A percentile compares a stretch with the other conserved stretches of the same genome.
phyloP scores from a whole-genome alignment of 805 yeast species.

The Pichia californica region DNA sequence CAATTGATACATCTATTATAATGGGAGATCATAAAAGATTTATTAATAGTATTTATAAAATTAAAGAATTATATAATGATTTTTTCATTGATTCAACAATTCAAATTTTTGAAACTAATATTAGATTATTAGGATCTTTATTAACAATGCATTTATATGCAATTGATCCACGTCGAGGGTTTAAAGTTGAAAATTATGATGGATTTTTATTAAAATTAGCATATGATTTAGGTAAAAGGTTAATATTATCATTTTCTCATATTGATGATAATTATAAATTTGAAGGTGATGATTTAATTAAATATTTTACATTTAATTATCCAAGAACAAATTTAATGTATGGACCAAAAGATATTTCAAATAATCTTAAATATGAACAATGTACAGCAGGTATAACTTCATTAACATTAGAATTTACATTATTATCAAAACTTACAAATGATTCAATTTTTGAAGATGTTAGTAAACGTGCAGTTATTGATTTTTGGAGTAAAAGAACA shows the following conservation, averaged over 20 bases:
- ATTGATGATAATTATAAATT: conserved; percentile 30
- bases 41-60: conserved; percentile 35
- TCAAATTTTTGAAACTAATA: conserved; percentile 84
- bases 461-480: conserved; percentile 57
- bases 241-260: conserved; percentile 63
- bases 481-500: conserved; percentile 64
- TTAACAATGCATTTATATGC: conserved; percentile 74
- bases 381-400: conserved; percentile 87
- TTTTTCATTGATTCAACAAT: conserved; percentile 65
- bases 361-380: conserved; percentile 49
- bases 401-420: conserved; percentile 72
- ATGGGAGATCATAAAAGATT: conserved; percentile 59
- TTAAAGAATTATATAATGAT: conserved; percentile 31
- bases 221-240: conserved; percentile 62
- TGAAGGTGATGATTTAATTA: background rate
- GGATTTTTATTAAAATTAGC: conserved; percentile 72
- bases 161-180: conserved; percentile 39
- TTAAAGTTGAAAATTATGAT: conserved; percentile 43
- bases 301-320: conserved; percentile 45
- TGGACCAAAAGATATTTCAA: conserved; percentile 44
- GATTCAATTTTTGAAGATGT: conserved; percentile 62
- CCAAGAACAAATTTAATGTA: conserved; percentile 66
- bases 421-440: conserved; percentile 68
- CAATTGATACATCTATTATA: conserved; percentile 71
- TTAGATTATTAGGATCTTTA: conserved; percentile 77